A percentile compares a stretch with the other conserved stretches of the same genome.
These are phyloP conservation scores for Wolfiporia cocos DNA, from an alignment of 1,284 basidiomycete genomes.

Conservation along the genomic window DNA sequence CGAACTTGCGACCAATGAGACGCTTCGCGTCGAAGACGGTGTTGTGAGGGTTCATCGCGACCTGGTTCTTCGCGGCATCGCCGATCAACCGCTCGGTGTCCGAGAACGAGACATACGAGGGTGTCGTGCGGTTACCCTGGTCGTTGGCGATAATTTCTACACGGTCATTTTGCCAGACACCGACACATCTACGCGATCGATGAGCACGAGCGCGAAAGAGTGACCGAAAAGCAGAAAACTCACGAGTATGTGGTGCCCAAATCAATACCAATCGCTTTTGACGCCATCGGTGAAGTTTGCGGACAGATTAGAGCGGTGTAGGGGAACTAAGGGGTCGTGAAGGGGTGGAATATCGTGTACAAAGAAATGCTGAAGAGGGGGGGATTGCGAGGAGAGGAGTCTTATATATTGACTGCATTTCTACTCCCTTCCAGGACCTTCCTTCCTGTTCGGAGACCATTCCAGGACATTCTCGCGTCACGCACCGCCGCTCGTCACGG, in stretches of 20 bases:
- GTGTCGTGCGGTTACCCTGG: slow-evolving; percentile 98
- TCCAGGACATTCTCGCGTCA: slow-evolving; percentile 7
- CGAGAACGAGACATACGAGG: slow-evolving; percentile 99
- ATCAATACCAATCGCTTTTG: slow-evolving; percentile 93
- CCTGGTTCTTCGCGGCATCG: slow-evolving; percentile 98
- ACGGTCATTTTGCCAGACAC: slow-evolving; percentile 98
- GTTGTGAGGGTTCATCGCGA: slow-evolving; percentile 94
- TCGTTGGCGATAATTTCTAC: slow-evolving; percentile 99
- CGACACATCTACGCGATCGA: slow-evolving; percentile 66
- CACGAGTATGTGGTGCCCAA: slow-evolving; percentile 89
- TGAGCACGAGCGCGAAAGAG: slow-evolving; percentile 9
- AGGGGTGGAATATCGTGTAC: slow-evolving; percentile 4
- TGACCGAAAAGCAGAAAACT: slow-evolving; percentile 26
- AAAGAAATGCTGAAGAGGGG: slow-evolving; percentile 4
- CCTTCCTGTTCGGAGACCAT: slow-evolving; percentile 31
- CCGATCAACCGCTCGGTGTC: slow-evolving; percentile 97
- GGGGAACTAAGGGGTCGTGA: slow-evolving; percentile 9
- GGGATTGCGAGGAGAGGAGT: slow-evolving; percentile 6
- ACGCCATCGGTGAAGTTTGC: slow-evolving; percentile 11
- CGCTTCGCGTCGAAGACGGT: slow-evolving; percentile 97
- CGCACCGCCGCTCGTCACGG: not conserved
- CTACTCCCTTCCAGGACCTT: slow-evolving; percentile 33
- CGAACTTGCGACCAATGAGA: slow-evolving; percentile 84
- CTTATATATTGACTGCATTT: slow-evolving; percentile 32
- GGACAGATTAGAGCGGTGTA: slow-evolving; percentile 12